Evolutionary conservation across 306 rosid species (phyloP), one percentile per base, ranked within the genome.

Genomic region (Casuarina cunninghamiana): DNA sequence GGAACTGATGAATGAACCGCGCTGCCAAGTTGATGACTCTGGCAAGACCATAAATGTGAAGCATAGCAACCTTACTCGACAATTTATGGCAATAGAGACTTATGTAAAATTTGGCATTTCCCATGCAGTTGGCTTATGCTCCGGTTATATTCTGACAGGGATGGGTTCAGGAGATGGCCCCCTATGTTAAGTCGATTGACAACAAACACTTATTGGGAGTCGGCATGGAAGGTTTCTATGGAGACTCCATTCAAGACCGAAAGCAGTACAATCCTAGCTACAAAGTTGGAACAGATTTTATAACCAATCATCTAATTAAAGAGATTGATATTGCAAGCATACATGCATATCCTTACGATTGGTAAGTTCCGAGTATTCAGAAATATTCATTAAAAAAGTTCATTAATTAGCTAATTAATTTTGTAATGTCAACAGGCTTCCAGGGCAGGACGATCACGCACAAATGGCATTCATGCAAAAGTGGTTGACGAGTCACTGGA

Each of bases 221-320:
- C 78, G 91, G 97, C 39, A 82, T 90, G 87, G 97, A 90, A 80
- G 97, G 94, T 26, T 92, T 92, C 61, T 85, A 90, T 75, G 91
- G 94, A 17, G 84, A 81, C 67, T 85, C 89, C 10, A 81, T 53
- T 6, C 78, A 83, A 15, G 88, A 79, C 3, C 85, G 84, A 80
- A 85, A 72, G 77, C 87, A 87, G 69, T 80, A 73, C 77, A 91
- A 86, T 71, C 92, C 92, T 6, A 85, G 86, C 17, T 87, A 58
- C 55, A 82, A 84, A 79, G 80, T 84, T 71, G 94, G 93, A 1
- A 82, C 90, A 0, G 90, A 90, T 74, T 90, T 91, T 78, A 12
- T 87, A 12, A 77, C 53, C 74, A 84, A 70, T 72, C 70, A 85
- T 76, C 86, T 82, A 63, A 61, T 90, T 35, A 71, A 76, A 3